Evolutionary conservation across 2,329 filamentous ascomycete genomes (phyloP), one percentile per base, ranked within the genome.

Genomic region (Curvularia sp.): DNA sequence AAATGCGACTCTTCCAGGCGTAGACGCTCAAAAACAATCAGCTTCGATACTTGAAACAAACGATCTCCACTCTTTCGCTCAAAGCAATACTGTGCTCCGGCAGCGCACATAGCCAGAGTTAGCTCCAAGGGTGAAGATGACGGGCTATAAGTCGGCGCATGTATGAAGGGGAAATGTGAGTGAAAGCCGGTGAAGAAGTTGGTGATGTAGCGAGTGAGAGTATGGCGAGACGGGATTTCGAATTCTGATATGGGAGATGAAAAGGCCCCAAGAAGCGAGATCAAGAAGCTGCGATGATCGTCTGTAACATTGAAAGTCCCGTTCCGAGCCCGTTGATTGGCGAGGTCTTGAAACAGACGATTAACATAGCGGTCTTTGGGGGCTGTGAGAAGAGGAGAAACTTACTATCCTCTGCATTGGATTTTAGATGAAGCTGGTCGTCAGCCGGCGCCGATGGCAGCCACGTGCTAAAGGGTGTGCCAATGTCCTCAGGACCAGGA

Each of bases 31-130:
- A 69, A 67, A 0, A 73, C 67, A 33, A 76, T 73, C 1, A 66
- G 61, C 58, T 73, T 74, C 1, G 72, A 61, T 12, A 70, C 67
- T 2, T 65, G 61, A 54, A 74, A 75, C 1, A 76, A 62, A 18
- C 66, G 64, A 20, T 73, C 65, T 2, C 68, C 66, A 46, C 71
- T 74, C 42, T 63, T 59, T 47, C 65, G 61, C 53, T 76, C 74
- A 33, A 75, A 75, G 43, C 73, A 72, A 44, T 74, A 75, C 42
- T 75, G 71, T 10, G 74, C 73, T 7, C 74, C 74, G 15, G 71
- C 67, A 13, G 72, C 69, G 43, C 69, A 71, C 65, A 76, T 75
- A 4, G 70, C 66, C 5, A 76, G 58, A 2, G 72, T 71, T 5
- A 75, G 64, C 47, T 75, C 72, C 20, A 73, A 48, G 2, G 74